phyloP scores from a whole-genome alignment of 2,329 filamentous ascomycete species.

The Elsinoe australis region DNA sequence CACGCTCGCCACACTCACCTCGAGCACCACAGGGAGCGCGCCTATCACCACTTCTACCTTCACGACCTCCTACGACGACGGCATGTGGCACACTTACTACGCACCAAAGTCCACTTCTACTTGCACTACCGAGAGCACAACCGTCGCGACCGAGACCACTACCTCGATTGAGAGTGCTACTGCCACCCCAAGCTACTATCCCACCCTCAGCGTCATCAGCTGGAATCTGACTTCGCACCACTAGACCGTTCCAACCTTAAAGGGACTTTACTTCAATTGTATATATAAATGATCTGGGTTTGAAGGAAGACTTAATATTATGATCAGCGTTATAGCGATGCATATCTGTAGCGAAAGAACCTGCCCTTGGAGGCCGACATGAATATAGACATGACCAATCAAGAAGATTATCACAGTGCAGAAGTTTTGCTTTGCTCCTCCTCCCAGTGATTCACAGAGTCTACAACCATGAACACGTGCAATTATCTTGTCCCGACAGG shows the following conservation, averaged over 20 bases:
- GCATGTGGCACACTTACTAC: slow-evolving; percentile 36
- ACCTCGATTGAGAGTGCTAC: background rate
- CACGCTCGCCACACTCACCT: slow-evolving; percentile 6
- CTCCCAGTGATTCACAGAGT: no score
- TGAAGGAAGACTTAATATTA: background rate
- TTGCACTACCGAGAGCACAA: background rate
- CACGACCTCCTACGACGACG: slow-evolving; percentile 32
- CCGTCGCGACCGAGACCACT: background rate
- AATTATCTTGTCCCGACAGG: no score
- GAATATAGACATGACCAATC: slow-evolving; percentile 9
- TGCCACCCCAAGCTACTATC: slow-evolving; percentile 1
- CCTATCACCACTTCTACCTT: slow-evolving; percentile 16
- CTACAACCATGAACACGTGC: no score
- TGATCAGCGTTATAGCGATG: slow-evolving; percentile 11
- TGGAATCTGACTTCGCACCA: slow-evolving; percentile 16
- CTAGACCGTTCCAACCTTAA: background rate
- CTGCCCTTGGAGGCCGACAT: background rate
- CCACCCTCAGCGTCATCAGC: slow-evolving; percentile 16
- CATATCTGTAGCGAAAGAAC: slow-evolving; percentile 2
- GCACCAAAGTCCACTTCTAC: slow-evolving; percentile 10
- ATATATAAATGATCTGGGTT: background rate
- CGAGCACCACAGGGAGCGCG: background rate
- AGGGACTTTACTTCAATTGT: background rate
- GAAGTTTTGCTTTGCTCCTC: no score
- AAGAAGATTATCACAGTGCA: background rate